These are phyloP conservation scores for Syzygium aqueum DNA, from an alignment of 345 rosid genomes.

Conservation along the genomic window DNA sequence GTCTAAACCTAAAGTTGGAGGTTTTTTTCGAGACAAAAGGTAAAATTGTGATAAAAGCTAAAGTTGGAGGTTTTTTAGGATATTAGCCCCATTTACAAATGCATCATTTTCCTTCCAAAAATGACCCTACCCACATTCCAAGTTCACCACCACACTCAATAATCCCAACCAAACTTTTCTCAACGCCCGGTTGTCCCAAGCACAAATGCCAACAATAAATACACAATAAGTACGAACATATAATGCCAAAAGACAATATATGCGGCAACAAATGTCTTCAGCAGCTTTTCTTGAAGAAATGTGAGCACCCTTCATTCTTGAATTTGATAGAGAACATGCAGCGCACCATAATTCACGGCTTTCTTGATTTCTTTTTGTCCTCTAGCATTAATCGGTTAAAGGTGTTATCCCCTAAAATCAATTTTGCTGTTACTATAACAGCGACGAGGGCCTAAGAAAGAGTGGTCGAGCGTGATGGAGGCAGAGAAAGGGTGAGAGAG, in stretches of 20 bases:
- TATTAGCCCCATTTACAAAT: background rate
- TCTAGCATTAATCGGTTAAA: background rate
- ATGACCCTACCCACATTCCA: background rate
- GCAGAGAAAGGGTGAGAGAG: background rate
- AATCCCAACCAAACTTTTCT: background rate
- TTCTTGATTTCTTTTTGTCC: background rate
- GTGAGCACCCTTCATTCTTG: background rate
- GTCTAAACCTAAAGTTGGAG: too few species aligned
- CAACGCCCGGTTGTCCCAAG: background rate
- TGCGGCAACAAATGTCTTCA: background rate
- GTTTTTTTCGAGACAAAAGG: too few species aligned
- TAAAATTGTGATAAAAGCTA: too few species aligned
- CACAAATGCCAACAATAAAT: background rate
- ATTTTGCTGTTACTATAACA: background rate
- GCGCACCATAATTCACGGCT: background rate
- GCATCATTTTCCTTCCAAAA: background rate
- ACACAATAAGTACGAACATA: background rate
- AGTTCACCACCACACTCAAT: background rate
- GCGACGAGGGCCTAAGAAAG: background rate
- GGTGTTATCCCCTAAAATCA: background rate
- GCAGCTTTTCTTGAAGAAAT: background rate
- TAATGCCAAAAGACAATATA: background rate
- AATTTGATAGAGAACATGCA: background rate
- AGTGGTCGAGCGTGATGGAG: fast-evolving
- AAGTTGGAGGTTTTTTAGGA: too few species aligned